A percentile compares a stretch with the other conserved stretches of the same genome.
These are phyloP conservation scores for Fusarium continuum DNA, from an alignment of 2,329 filamentous ascomycete genomes.

Conservation along the genomic window DNA sequence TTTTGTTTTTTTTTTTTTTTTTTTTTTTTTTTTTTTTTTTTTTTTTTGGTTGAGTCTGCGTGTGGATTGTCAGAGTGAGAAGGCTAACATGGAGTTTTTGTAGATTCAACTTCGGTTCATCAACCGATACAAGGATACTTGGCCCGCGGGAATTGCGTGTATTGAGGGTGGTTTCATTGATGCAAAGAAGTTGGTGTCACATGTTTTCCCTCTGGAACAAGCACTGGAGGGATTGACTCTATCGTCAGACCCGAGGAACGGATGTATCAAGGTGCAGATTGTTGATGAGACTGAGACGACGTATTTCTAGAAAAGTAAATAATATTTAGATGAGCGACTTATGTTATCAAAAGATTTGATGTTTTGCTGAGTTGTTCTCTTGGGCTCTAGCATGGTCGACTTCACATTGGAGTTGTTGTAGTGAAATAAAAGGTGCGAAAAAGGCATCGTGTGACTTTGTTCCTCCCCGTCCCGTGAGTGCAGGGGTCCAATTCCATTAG, in stretches of 20 bases:
- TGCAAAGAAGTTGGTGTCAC: slow-evolving; percentile 67
- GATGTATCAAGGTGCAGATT: slow-evolving; percentile 51
- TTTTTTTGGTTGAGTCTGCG: no score
- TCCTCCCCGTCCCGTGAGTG: neutral
- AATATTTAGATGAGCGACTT: no score
- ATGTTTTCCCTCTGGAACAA: slow-evolving; percentile 69
- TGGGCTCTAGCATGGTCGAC: no score
- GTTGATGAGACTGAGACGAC: slow-evolving; percentile 44
- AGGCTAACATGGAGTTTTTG: slow-evolving; percentile 7
- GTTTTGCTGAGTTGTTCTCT: no score
- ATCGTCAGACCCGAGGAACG: slow-evolving; percentile 47
- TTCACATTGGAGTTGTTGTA: no score
- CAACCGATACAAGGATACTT: slow-evolving; percentile 75
- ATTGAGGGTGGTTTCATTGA: slow-evolving; percentile 68
- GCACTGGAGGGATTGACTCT: slow-evolving; percentile 60
- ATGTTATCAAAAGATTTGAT: no score
- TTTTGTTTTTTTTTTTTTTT: no score
- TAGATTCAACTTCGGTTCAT: slow-evolving; percentile 73
- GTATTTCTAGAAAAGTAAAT: slow-evolving; percentile 30
- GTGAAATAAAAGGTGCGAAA: no score
- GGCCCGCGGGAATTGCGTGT: slow-evolving; percentile 71
- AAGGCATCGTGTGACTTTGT: neutral
- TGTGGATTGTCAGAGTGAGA: no score
- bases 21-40: no score
- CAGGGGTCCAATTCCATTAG: neutral